phyloP scores from a whole-genome alignment of 2,329 filamentous ascomycete species.

The Dissoconium aciculare region DNA sequence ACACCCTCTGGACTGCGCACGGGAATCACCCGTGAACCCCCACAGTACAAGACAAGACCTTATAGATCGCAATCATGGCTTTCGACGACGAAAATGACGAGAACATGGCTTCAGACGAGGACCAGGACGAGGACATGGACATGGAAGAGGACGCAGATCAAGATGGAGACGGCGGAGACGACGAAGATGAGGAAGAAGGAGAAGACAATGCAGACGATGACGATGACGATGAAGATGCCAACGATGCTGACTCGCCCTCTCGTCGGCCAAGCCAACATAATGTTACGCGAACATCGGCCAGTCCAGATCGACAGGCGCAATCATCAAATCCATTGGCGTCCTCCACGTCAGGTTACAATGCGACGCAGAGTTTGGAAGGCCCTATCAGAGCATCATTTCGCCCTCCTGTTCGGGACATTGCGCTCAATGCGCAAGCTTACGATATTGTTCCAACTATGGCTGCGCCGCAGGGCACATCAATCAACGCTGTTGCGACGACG shows the following conservation, averaged over 20 bases:
- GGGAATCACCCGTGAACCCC: no score
- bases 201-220: slow-evolving; percentile 28
- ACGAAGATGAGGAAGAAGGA: slow-evolving; percentile 24
- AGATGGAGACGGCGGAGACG: slow-evolving; percentile 24
- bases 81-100: slow-evolving; percentile 33
- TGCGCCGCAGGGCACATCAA: slow-evolving; percentile 84
- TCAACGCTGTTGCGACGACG: slow-evolving; percentile 83
- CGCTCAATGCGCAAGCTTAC: slow-evolving; percentile 65
- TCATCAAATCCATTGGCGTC: slow-evolving; percentile 29
- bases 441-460: slow-evolving; percentile 96
- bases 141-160: slow-evolving; percentile 29
- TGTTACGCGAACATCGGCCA: slow-evolving; percentile 7
- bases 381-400: no score
- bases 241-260: slow-evolving; percentile 33
- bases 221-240: slow-evolving; percentile 25
- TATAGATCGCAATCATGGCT: slow-evolving; percentile 21
- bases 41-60: no score
- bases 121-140: slow-evolving; percentile 33
- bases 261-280: slow-evolving; percentile 20
- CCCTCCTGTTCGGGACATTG: slow-evolving; percentile 51
- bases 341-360: slow-evolving; percentile 12
- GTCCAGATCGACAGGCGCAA: slow-evolving; percentile 19
- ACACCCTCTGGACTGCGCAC: no score
- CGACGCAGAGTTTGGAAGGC: no score
- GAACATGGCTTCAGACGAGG: slow-evolving; percentile 24